These are phyloP conservation scores for Claviceps monticola DNA, from an alignment of 2,329 filamentous ascomycete genomes.

Conservation along the genomic window DNA sequence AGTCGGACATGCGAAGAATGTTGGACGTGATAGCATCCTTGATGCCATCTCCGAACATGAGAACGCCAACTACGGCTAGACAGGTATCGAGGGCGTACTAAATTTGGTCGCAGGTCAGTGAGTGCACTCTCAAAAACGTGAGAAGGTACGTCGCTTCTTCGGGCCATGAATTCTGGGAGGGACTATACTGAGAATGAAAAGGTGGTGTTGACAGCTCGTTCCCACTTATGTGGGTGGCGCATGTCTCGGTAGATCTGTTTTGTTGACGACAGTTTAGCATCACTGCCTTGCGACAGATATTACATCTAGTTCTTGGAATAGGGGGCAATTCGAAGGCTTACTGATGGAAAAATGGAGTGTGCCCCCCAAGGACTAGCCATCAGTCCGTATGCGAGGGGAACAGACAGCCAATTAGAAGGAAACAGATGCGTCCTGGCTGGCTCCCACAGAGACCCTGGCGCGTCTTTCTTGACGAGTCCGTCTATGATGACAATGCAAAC, in stretches of 20 bases:
- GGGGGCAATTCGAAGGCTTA: conserved; percentile 15
- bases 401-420: conserved; percentile 70
- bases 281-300: no score
- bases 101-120: not conserved
- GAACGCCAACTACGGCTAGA: conserved; percentile 69
- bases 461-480: conserved; percentile 66
- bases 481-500: conserved; percentile 73
- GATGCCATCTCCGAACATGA: conserved; percentile 92
- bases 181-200: conserved; percentile 63
- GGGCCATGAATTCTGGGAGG: not conserved
- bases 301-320: not conserved
- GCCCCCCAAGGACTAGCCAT: conserved; percentile 65
- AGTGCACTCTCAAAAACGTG: no score
- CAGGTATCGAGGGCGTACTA: conserved; percentile 67
- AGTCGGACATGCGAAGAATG: conserved; percentile 60
- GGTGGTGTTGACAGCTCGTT: conserved; percentile 58
- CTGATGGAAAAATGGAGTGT: conserved; percentile 66
- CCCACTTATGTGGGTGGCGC: conserved; percentile 69
- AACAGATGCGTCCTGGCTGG: conserved; percentile 71
- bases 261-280: not conserved
- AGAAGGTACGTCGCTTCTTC: not conserved
- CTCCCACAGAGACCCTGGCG: conserved; percentile 70
- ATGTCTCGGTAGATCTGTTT: conserved; percentile 47
- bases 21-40: conserved; percentile 84
- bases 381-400: conserved; percentile 80